Evolutionary conservation across 352 stramenopile genomes (phyloP).

Genomic region (Pythium brachiatum): DNA sequence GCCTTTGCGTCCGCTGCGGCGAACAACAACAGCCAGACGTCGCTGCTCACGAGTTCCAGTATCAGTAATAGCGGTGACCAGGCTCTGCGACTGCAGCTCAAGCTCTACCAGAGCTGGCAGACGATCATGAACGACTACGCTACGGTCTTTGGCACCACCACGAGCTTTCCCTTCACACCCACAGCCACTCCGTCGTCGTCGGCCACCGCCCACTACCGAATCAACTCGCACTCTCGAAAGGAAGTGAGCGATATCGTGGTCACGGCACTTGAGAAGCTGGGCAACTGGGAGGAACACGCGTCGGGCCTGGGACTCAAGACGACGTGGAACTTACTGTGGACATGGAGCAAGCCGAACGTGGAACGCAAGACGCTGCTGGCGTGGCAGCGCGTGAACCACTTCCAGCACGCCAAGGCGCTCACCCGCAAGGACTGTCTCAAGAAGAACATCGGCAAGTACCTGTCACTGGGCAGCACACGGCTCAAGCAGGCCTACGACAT

Average conservation of each 20-base stretch:
- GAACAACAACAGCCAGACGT: constrained; percentile 17
- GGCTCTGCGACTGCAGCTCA: constrained; percentile 63
- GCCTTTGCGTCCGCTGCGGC: constrained; percentile 15
- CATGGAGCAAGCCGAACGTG: constrained; percentile 86
- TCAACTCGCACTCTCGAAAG: constrained; percentile 69
- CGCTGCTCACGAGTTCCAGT: background rate
- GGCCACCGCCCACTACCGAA: constrained; percentile 64
- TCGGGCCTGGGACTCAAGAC: constrained; percentile 80
- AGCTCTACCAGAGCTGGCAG: constrained; percentile 80
- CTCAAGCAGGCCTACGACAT: constrained; percentile 85
- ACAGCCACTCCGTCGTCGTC: constrained; percentile 24
- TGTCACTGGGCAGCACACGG: constrained; percentile 39
- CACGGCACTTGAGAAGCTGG: constrained; percentile 51
- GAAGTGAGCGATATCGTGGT: constrained; percentile 87
- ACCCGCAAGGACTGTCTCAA: constrained; percentile 95
- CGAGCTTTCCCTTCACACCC: constrained; percentile 27
- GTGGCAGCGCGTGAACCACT: constrained; percentile 96
- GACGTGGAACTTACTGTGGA: constrained; percentile 92
- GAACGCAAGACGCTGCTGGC: constrained; percentile 78
- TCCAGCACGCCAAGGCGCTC: constrained; percentile 85
- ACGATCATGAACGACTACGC: constrained; percentile 87
- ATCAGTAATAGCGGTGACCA: constrained; percentile 31
- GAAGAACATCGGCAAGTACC: constrained; percentile 75
- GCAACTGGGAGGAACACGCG: constrained; percentile 73
- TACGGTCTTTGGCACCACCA: constrained; percentile 69